Percentiles rank a stretch among this genome's conserved stretches.
phyloP scores from a whole-genome alignment of 768 basidiomycete species.

The Glaciozyma martinii region DNA sequence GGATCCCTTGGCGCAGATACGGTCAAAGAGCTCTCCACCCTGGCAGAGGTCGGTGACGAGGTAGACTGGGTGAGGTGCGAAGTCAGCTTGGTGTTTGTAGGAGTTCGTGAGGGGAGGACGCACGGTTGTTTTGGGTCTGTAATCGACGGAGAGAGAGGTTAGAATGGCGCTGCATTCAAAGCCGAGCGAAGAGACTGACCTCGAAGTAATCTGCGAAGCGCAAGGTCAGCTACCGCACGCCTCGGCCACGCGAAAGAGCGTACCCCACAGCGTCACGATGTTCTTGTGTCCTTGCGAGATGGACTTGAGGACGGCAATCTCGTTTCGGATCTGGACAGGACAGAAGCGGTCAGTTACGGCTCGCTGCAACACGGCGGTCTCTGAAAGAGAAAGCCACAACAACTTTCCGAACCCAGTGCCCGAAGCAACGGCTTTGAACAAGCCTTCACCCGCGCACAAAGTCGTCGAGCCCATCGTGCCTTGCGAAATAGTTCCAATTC shows the following conservation, averaged over 20 bases:
- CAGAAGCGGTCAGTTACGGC: not conserved
- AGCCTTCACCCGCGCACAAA: too few species aligned
- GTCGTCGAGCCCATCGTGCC: too few species aligned
- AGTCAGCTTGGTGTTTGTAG: not conserved
- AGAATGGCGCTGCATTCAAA: not conserved
- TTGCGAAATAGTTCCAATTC: too few species aligned
- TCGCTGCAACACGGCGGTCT: too few species aligned
- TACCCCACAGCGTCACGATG: slow-evolving; percentile 58
- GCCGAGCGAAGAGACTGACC: not conserved
- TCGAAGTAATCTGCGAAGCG: slow-evolving; percentile 26
- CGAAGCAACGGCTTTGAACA: too few species aligned
- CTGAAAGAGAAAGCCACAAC: too few species aligned
- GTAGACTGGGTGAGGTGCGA: slow-evolving; percentile 43
- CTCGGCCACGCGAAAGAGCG: not conserved
- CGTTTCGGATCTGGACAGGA: slow-evolving; percentile 70
- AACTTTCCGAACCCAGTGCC: too few species aligned
- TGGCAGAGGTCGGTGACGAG: slow-evolving; percentile 90
- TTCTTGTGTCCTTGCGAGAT: slow-evolving; percentile 83
- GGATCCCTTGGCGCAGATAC: slow-evolving; percentile 89
- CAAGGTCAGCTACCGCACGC: not conserved
- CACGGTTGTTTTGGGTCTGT: slow-evolving; percentile 31
- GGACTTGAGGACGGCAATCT: slow-evolving; percentile 87
- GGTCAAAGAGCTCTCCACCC: slow-evolving; percentile 87
- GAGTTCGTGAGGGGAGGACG: not conserved
- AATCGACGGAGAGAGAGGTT: not conserved